phyloP scores from a whole-genome alignment of 306 rosid species.

The Cicer pinnatifidum region DNA sequence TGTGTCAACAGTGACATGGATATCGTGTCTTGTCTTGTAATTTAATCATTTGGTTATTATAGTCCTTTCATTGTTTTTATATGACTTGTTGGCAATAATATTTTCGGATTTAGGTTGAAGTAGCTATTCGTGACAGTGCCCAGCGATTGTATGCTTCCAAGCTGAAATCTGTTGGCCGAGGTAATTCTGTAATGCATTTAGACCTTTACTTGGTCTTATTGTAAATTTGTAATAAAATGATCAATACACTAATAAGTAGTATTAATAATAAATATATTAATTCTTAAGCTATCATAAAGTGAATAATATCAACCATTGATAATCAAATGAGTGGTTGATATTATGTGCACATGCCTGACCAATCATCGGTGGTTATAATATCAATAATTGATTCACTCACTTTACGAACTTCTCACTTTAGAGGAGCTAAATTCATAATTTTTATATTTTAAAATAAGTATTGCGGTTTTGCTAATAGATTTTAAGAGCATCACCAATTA shows the following conservation, averaged over 20 bases:
- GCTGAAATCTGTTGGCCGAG: slow-evolving; percentile 80
- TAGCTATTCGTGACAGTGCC: slow-evolving; percentile 94
- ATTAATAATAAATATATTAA: neutral
- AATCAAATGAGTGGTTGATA: too few species aligned
- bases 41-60: slow-evolving; percentile 17
- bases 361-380: too few species aligned
- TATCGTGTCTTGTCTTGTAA: slow-evolving; percentile 13
- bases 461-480: neutral
- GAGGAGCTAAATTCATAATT: too few species aligned
- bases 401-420: too few species aligned
- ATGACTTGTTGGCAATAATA: slow-evolving; percentile 30
- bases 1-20: slow-evolving; percentile 28
- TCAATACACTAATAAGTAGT: slow-evolving; percentile 8
- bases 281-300: neutral
- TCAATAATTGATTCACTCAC: too few species aligned
- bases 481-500: neutral
- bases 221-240: neutral
- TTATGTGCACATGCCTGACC: too few species aligned
- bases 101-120: slow-evolving; percentile 65
- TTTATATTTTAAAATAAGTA: slow-evolving; percentile 7
- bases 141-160: slow-evolving; percentile 79
- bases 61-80: slow-evolving; percentile 8
- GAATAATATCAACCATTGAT: too few species aligned
- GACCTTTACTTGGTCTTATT: neutral
- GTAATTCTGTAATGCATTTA: slow-evolving; percentile 48